Evolutionary conservation across 441 rosid species (phyloP), one percentile per base, ranked within the genome.

Genomic region (Erodium chrysanthum): DNA sequence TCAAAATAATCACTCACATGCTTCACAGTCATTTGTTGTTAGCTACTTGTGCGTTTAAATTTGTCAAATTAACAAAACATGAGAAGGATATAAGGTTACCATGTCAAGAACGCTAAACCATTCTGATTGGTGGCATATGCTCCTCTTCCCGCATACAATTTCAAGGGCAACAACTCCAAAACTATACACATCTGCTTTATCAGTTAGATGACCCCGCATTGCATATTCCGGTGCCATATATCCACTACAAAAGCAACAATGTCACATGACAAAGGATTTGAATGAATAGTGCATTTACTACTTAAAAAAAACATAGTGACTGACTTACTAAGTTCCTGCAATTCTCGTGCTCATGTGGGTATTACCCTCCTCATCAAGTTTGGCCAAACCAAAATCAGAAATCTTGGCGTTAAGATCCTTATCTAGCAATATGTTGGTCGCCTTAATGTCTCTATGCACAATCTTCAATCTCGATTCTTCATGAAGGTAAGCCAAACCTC

Each of bases 321-420:
- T n/a, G 64, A 61, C 86, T 82, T 12, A 87, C 96, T 83, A 80
- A 20, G 96, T 89, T 82, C 96, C 93, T 1, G 29, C 29, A 27
- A 27, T 27, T 27, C 29, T 27, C 3, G 29, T 27, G 29, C 29
- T 27, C 29, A 88, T 84, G 74, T 91, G 96, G 66, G 89, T 88
- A 65, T 88, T 86, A 69, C 88, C 97, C 50, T 86, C 97, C 70
- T 87, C 96, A 31, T 88, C 84, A 50, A 91, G 90, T 68, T 80
- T 88, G 7, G 97, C 96, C 33, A 91, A 70, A 65, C 96, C 93
- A 66, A 91, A 88, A 72, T 91, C 97, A 0, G 91, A 88, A 58
- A 91, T 91, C 74, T 88, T 89, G 40, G 92, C 84, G 70, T 81
- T 84, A 22, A 89, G 65, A 67, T 76, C 77, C 82, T 54, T 74